Evolutionary conservation across 805 yeast species (phyloP).

Genomic region (Ogataea methylovora): DNA sequence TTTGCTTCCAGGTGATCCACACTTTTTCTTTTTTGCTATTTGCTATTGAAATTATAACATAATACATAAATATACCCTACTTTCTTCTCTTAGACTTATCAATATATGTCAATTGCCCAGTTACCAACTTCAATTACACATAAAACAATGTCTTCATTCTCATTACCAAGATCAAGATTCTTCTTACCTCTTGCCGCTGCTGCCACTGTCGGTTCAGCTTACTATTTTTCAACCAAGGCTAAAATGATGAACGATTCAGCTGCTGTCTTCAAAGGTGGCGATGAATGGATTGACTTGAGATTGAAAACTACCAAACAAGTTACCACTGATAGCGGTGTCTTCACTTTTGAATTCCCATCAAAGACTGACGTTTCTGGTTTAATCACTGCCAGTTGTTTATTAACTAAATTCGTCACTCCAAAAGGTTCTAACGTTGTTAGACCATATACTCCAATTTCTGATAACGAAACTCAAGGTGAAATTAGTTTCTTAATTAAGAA

Average conservation of each 20-base stretch:
- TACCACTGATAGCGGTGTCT: slow-evolving; percentile 58
- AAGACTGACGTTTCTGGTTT: slow-evolving; percentile 69
- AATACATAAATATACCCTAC: no score
- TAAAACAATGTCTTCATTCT: no score
- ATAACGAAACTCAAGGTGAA: slow-evolving; percentile 59
- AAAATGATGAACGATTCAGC: slow-evolving; percentile 26
- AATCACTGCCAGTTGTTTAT: slow-evolving; percentile 66
- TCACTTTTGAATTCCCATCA: slow-evolving; percentile 62
- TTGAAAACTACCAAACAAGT: slow-evolving; percentile 38
- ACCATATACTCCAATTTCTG: slow-evolving; percentile 84
- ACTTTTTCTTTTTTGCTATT: no score
- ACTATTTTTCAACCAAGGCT: slow-evolving; percentile 24
- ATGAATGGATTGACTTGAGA: slow-evolving; percentile 67
- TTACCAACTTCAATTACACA: no score
- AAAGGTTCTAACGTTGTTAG: slow-evolving; percentile 85
- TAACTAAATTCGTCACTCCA: slow-evolving; percentile 75
- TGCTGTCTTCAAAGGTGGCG: slow-evolving; percentile 53
- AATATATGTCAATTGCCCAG: no score
- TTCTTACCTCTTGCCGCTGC: no score
- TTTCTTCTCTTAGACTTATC: no score
- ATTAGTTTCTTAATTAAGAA: slow-evolving; percentile 78
- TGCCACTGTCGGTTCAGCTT: slow-evolving; percentile 36
- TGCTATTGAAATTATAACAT: no score
- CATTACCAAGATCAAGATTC: no score
- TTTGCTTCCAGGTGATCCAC: no score